phyloP scores from a whole-genome alignment of 192 early-diverging fungal genomes.

The Obelidium mucronatum region DNA sequence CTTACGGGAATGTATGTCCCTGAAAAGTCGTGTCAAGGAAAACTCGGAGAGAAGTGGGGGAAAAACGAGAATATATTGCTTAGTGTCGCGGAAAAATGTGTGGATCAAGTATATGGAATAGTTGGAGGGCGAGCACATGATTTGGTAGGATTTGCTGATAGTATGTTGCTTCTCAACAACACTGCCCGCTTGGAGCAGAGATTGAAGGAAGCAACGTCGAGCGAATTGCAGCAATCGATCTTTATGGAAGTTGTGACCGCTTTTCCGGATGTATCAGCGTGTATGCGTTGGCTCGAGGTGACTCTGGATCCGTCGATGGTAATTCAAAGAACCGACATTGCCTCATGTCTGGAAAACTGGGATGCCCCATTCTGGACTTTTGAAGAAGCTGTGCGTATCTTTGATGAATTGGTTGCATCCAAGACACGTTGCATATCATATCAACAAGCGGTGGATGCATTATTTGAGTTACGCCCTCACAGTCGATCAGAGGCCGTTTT shows the following conservation, averaged over 20 bases:
- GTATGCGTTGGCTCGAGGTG: conserved; percentile 14
- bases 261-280: conserved; percentile 1
- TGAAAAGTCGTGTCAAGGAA: background rate
- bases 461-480: background rate
- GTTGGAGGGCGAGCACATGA: conserved; percentile 22
- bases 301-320: background rate
- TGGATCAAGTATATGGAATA: conserved; percentile 7
- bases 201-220: background rate
- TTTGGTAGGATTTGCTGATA: conserved; percentile 1
- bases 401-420: background rate
- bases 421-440: background rate
- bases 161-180: background rate
- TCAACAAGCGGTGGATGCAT: background rate
- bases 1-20: conserved; percentile 11
- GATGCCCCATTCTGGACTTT: background rate
- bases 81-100: background rate
- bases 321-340: background rate
- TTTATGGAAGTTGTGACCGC: background rate
- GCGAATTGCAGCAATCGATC: background rate
- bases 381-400: conserved; percentile 2
- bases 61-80: background rate
- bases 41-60: background rate
- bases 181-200: background rate
- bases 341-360: conserved; percentile 1
- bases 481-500: background rate